Conservation (phyloP, 192 early-diverging fungal genomes). For the Entomortierella beljakovae region DNA sequence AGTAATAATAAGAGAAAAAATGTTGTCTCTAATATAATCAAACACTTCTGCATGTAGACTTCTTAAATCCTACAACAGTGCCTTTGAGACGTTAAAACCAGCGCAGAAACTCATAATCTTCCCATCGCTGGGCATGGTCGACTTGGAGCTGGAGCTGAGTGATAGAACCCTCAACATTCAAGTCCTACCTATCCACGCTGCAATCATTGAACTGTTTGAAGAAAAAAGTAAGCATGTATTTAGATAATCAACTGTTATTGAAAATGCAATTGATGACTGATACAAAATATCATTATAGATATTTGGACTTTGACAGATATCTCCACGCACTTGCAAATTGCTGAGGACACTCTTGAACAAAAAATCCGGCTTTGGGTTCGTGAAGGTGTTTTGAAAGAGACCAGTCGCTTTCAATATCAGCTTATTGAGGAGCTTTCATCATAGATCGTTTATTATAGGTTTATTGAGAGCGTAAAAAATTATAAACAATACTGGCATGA, state of each 20-base stretch:
- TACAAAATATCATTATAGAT: background rate
- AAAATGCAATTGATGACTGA: background rate
- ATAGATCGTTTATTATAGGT: background rate
- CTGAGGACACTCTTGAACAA: slow-evolving; percentile 17
- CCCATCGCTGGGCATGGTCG: slow-evolving; percentile 62
- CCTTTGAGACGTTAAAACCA: slow-evolving; percentile 64
- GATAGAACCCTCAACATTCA: slow-evolving; percentile 60
- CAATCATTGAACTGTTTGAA: slow-evolving; percentile 59
- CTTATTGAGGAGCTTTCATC: slow-evolving; percentile 12
- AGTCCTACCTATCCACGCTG: slow-evolving; percentile 67
- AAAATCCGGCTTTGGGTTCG: slow-evolving; percentile 34
- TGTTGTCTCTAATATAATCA: background rate
- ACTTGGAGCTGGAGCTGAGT: slow-evolving; percentile 65
- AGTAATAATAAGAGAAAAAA: background rate
- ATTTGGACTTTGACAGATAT: slow-evolving; percentile 23
- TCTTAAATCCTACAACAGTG: slow-evolving; percentile 56
- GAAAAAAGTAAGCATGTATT: slow-evolving; percentile 34
- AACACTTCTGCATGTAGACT: slow-evolving; percentile 18
- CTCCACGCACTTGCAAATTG: slow-evolving; percentile 5
- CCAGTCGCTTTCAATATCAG: slow-evolving; percentile 17
- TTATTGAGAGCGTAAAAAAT: no score
- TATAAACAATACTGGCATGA: no score
- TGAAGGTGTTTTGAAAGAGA: slow-evolving; percentile 28
- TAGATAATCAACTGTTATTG: background rate
- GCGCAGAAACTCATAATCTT: slow-evolving; percentile 70